phyloP scores from a whole-genome alignment of 2,329 filamentous ascomycete genomes.

The Penicillium sp. region DNA sequence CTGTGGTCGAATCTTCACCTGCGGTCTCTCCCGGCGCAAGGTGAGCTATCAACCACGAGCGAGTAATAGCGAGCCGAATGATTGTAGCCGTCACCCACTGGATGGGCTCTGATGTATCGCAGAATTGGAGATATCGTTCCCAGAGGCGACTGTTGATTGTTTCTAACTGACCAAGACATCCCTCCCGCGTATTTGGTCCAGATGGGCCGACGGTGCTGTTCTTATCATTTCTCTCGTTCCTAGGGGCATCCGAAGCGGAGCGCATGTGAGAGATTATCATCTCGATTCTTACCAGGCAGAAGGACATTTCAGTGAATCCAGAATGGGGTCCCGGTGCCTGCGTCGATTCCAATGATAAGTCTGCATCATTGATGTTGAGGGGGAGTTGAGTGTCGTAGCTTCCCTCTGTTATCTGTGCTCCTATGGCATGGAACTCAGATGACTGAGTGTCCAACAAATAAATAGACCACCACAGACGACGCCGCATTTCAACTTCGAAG shows the following conservation, averaged over 20 bases:
- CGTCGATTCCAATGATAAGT: constrained; percentile 41
- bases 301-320: constrained; percentile 51
- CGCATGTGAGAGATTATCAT: constrained; percentile 24
- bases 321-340: constrained; percentile 44
- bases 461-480: constrained; percentile 36
- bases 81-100: constrained; percentile 13
- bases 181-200: too few relatives aligned
- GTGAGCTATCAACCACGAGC: neutral
- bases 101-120: constrained; percentile 2
- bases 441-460: constrained; percentile 40
- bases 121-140: constrained; percentile 8
- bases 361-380: neutral
- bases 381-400: constrained; percentile 32
- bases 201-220: too few relatives aligned
- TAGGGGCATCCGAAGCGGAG: neutral
- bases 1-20: neutral
- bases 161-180: neutral
- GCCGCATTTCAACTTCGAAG: constrained; percentile 24
- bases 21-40: too few relatives aligned
- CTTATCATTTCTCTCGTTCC: neutral
- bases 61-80: constrained; percentile 3
- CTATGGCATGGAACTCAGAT: constrained; percentile 40
- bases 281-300: constrained; percentile 47
- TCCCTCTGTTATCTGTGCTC: constrained; percentile 41
- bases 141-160: neutral